A percentile compares a stretch with the other conserved stretches of the same genome.
Conservation (phyloP, 2,329 filamentous ascomycete genomes). For the Aureobasidium sp. region DNA sequence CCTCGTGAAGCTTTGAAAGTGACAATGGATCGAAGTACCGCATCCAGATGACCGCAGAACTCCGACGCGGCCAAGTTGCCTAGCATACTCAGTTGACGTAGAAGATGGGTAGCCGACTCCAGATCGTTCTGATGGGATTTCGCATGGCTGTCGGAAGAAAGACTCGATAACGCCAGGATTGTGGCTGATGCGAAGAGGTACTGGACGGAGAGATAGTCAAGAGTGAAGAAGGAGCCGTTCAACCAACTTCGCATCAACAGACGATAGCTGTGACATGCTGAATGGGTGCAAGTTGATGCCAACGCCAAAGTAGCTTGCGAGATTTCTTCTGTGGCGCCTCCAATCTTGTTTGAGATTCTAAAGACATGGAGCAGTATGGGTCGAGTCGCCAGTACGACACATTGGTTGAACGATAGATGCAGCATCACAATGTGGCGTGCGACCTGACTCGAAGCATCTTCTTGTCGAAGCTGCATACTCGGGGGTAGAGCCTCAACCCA, state of each 20-base stretch:
- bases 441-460: constrained; percentile 16
- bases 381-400: constrained; percentile 25
- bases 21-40: constrained; percentile 13
- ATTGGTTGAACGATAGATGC: constrained; percentile 27
- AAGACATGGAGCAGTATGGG: constrained; percentile 27
- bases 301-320: constrained; percentile 12
- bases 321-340: constrained; percentile 11
- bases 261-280: constrained; percentile 36
- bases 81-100: constrained; percentile 30
- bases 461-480: constrained; percentile 25
- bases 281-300: constrained; percentile 33
- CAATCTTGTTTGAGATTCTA: constrained; percentile 16
- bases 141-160: constrained; percentile 24
- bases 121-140: constrained; percentile 32
- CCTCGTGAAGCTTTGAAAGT: neutral
- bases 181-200: constrained; percentile 40
- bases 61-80: constrained; percentile 36
- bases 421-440: constrained; percentile 25
- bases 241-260: constrained; percentile 39
- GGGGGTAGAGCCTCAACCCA: constrained; percentile 30
- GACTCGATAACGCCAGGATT: constrained; percentile 36
- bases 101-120: constrained; percentile 30
- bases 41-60: constrained; percentile 33
- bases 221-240: constrained; percentile 37
- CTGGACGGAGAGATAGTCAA: constrained; percentile 40